Conservation (phyloP, 305 asterid genomes). For the Fraxinus albicans region DNA sequence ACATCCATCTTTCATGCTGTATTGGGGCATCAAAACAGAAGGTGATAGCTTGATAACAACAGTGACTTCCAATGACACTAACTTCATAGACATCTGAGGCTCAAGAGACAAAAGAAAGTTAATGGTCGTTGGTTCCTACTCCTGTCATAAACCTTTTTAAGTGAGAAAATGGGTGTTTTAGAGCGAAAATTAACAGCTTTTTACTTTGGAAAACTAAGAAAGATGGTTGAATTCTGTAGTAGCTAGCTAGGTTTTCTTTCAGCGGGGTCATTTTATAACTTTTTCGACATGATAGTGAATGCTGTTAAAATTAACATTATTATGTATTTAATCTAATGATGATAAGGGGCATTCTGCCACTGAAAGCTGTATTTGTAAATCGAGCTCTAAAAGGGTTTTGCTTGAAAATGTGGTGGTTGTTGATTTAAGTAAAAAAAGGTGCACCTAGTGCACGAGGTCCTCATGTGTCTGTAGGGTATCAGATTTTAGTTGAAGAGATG, state of each 20-base stretch:
- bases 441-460: neutral
- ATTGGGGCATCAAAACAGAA: neutral
- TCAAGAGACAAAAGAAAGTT: neutral
- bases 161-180: neutral
- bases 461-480: neutral
- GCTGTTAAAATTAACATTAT: neutral
- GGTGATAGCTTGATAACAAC: neutral
- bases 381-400: neutral
- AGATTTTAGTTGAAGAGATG: neutral
- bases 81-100: neutral
- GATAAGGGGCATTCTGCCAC: neutral
- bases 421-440: neutral
- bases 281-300: neutral
- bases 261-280: neutral
- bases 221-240: neutral
- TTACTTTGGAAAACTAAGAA: neutral
- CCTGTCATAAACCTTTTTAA: neutral
- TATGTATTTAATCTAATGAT: neutral
- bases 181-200: neutral
- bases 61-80: neutral
- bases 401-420: neutral
- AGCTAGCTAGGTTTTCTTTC: neutral
- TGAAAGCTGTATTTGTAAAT: neutral
- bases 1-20: neutral
- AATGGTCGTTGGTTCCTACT: neutral